Conservation (phyloP, 2,329 filamentous ascomycete genomes). For the Penicillium sp. region DNA sequence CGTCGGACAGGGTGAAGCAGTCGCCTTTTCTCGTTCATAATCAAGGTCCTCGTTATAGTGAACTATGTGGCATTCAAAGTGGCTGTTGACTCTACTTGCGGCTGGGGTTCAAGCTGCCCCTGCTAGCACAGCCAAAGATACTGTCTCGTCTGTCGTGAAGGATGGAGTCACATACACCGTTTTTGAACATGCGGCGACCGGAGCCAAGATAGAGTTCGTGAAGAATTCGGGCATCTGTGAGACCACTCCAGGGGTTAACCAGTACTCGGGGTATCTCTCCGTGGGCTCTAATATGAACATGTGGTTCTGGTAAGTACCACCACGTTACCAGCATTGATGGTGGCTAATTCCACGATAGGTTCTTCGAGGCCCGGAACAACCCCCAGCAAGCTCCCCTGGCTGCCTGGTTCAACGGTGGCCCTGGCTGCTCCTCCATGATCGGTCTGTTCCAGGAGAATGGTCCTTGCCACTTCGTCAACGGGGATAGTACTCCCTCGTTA, state of each 20-base stretch:
- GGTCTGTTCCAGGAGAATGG: conserved; percentile 55
- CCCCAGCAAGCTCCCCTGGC: conserved; percentile 52
- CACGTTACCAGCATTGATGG: neutral
- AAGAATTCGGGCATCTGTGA: conserved; percentile 56
- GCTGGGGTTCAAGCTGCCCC: neutral
- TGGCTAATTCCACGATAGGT: conserved; percentile 26
- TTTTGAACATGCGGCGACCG: conserved; percentile 52
- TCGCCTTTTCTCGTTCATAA: neutral
- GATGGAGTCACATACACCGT: conserved; percentile 48
- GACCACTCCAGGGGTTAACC: conserved; percentile 53
- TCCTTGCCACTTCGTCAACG: conserved; percentile 31
- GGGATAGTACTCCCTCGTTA: conserved; percentile 15
- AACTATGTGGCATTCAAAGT: conserved; percentile 3
- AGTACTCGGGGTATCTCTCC: conserved; percentile 55
- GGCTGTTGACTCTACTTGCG: conserved; percentile 2
- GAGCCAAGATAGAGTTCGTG: conserved; percentile 50
- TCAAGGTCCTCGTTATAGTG: neutral
- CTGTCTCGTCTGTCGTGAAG: conserved; percentile 30
- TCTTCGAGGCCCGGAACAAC: conserved; percentile 44
- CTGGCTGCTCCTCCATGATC: conserved; percentile 55
- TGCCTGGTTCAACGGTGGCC: conserved; percentile 57
- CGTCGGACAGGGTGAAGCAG: neutral
- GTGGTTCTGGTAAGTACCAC: conserved; percentile 41
- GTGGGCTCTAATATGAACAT: conserved; percentile 49
- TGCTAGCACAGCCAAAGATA: conserved; percentile 6